Base-by-base conservation (phyloP, 1,284 basidiomycete genomes). In the Pisolithus thermaeus region DNA sequence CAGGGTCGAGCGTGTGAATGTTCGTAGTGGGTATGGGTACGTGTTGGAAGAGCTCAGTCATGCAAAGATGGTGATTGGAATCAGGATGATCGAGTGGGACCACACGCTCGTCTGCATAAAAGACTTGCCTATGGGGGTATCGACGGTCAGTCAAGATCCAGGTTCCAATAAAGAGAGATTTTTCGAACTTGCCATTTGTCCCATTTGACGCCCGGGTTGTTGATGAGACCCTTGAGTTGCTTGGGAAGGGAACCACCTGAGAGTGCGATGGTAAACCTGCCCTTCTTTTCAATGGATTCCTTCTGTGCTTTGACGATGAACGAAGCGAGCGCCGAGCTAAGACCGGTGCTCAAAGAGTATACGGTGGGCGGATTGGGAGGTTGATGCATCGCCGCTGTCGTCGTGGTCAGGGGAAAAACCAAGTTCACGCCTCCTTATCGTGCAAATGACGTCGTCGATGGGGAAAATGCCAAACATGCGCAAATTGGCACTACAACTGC, bases 61-160 rank as follows among this genome's bases (percentile, higher is more conserved):
- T 73, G 75, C 89, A 92, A 47, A 92, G 80, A 9, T 70, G 65
- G 73, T 96, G 94, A 72, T 99, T 99, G 39, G 91, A 94, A 67
- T 98, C 95, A 50, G 85, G 78, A 66, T 97, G 80, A 72, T 95
- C 86, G 62, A 98, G 84, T 0, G 94, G 92, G 12, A 99, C 97
- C 52, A 88, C 84, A 51, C 97, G 90, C 75, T 99, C 97, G 70
- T 99, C 97, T 49, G 87, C 93, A 69, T 98, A 99, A 75, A 90
- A 99, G 62, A 99, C 84, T 62, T 98, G 92, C 95, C 95, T 98
- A 69, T 36, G 42, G 7, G 9, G 4, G 40, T 20, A 22, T 52
- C 47, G 60, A 53, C 23, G 32, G 36, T 36, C 4, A 37, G n/a
- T 5, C 6, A 39, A 32, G 18, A 23, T 37, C 35, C 9, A 6